These are phyloP conservation scores for Geotrichum bryndzae DNA, from an alignment of 1,139 yeast species.

Conservation along the genomic window DNA sequence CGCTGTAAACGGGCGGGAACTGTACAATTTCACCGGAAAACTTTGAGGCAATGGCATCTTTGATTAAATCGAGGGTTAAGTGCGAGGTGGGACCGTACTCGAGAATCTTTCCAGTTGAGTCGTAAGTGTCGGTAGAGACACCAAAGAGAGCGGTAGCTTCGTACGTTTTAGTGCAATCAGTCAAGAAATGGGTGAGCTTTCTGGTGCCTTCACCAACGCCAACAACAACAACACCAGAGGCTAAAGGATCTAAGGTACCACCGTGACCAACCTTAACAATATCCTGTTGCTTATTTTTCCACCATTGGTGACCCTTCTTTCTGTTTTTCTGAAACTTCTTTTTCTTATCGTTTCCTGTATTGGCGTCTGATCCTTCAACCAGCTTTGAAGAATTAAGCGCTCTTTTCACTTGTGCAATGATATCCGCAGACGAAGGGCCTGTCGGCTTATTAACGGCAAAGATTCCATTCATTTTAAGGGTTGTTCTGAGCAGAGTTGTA, in stretches of 20 bases:
- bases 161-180: conserved; percentile 61
- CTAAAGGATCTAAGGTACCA: conserved; percentile 93
- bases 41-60: conserved; percentile 44
- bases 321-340: conserved; percentile 19
- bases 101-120: conserved; percentile 78
- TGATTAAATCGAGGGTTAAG: conserved; percentile 50
- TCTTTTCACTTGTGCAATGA: conserved; percentile 58
- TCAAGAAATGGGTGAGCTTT: conserved; percentile 61
- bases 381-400: conserved; percentile 55
- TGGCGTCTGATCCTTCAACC: conserved; percentile 39
- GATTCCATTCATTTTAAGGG: conserved; percentile 46
- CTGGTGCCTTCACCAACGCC: conserved; percentile 93
- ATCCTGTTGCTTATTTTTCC: conserved; percentile 15
- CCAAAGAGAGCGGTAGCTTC: conserved; percentile 85
- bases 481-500: not conserved
- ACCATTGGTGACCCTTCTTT: conserved; percentile 30
- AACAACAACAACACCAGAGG: conserved; percentile 85
- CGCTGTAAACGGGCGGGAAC: conserved; percentile 93
- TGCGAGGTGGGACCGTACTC: conserved; percentile 53
- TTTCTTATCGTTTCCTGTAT: conserved; percentile 8
- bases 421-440: conserved; percentile 74
- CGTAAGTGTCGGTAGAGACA: conserved; percentile 88
- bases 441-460: conserved; percentile 91
- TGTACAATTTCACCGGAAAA: conserved; percentile 78
- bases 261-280: conserved; percentile 89